These are phyloP conservation scores for Oxytropis ochrocephala DNA, from an alignment of 306 rosid species.

Conservation along the genomic window DNA sequence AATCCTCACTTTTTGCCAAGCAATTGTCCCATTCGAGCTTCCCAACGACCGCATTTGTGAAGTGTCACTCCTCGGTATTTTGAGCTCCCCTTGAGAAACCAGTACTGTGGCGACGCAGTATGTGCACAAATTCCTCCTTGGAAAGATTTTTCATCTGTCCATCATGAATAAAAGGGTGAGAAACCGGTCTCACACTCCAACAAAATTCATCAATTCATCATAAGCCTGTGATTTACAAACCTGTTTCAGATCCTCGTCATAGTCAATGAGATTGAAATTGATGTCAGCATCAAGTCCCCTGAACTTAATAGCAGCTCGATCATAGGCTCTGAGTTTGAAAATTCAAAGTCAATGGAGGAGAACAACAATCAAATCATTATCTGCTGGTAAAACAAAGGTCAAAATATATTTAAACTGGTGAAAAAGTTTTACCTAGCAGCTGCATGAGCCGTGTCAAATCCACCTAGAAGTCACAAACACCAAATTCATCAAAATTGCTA, in stretches of 20 bases:
- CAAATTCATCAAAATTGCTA: slow-evolving; percentile 22
- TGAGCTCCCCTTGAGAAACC: slow-evolving; percentile 93
- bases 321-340: slow-evolving; percentile 64
- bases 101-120: slow-evolving; percentile 92
- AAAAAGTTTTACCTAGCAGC: slow-evolving; percentile 69
- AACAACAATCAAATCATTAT: neutral
- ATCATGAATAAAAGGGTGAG: neutral
- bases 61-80: slow-evolving; percentile 90
- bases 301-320: slow-evolving; percentile 96
- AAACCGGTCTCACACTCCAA: neutral
- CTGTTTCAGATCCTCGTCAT: slow-evolving; percentile 89
- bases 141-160: slow-evolving; percentile 69
- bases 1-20: slow-evolving; percentile 97
- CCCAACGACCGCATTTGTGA: slow-evolving; percentile 99
- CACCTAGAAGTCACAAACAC: slow-evolving; percentile 45
- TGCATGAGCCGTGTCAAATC: slow-evolving; percentile 97
- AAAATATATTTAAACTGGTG: neutral
- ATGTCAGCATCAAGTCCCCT: slow-evolving; percentile 97
- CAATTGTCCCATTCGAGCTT: slow-evolving; percentile 98
- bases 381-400: too few relatives aligned
- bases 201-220: slow-evolving; percentile 6
- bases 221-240: slow-evolving; percentile 29
- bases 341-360: slow-evolving; percentile 5
- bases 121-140: slow-evolving; percentile 93
- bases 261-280: slow-evolving; percentile 79